These are phyloP conservation scores for Podila horticola DNA, from an alignment of 192 early-diverging fungal genomes.

Conservation along the genomic window DNA sequence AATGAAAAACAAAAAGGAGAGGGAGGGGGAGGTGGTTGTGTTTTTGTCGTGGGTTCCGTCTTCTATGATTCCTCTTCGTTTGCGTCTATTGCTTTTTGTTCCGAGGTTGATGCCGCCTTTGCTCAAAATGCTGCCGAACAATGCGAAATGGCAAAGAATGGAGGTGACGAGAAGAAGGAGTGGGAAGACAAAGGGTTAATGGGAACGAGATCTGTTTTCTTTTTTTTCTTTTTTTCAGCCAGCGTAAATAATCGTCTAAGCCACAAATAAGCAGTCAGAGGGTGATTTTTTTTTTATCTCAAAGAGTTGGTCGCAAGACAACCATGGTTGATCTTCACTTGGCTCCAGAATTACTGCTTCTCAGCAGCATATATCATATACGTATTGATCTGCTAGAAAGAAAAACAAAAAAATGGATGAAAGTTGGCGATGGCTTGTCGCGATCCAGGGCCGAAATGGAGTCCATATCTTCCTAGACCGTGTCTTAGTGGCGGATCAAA, in stretches of 20 bases:
- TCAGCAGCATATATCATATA: background rate
- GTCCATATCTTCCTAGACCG: too few species aligned
- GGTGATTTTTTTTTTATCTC: background rate
- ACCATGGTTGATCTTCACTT: background rate
- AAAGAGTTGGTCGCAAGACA: background rate
- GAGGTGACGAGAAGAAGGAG: background rate
- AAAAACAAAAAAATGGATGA: too few species aligned
- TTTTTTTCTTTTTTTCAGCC: constrained; percentile 1
- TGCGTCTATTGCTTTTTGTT: background rate
- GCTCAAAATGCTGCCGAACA: constrained; percentile 1
- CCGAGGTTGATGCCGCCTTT: constrained; percentile 1
- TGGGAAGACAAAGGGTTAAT: background rate
- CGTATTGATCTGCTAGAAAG: background rate
- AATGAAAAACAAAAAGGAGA: background rate
- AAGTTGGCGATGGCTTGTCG: too few species aligned
- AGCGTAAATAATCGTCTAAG: constrained; percentile 3
- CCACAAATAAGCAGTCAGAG: constrained; percentile 1
- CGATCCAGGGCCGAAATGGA: too few species aligned
- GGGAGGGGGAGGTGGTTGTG: background rate
- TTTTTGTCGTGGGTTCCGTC: background rate
- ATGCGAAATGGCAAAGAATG: background rate
- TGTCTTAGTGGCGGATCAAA: too few species aligned
- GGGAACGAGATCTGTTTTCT: constrained; percentile 6
- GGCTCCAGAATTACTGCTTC: background rate
- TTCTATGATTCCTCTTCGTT: background rate